phyloP scores from a whole-genome alignment of 2,329 filamentous ascomycete species.

The Fusarium sp. region DNA sequence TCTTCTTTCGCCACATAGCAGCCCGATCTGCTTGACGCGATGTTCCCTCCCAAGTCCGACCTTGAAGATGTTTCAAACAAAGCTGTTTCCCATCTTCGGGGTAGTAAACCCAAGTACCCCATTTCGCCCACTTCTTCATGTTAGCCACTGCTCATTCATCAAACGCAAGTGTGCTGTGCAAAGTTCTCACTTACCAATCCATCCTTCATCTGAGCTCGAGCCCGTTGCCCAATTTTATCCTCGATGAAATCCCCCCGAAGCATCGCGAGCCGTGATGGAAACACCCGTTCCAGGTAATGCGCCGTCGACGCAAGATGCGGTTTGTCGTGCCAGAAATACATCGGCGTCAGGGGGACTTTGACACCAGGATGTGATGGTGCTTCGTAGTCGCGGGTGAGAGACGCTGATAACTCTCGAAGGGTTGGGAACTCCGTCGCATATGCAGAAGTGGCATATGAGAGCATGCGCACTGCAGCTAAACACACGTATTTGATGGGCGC shows the following conservation, averaged over 20 bases:
- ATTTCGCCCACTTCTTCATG: conserved; percentile 57
- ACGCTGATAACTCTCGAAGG: conserved; percentile 57
- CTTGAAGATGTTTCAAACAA: conserved; percentile 65
- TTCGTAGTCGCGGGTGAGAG: conserved; percentile 58
- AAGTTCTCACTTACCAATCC: conserved; percentile 50
- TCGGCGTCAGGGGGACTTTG: conserved; percentile 62
- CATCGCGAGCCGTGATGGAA: conserved; percentile 63
- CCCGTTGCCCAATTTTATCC: conserved; percentile 67
- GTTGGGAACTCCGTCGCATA: conserved; percentile 59
- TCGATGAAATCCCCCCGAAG: conserved; percentile 67
- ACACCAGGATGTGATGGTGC: background rate
- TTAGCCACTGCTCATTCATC: background rate
- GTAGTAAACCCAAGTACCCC: conserved; percentile 69
- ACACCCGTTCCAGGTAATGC: conserved; percentile 65
- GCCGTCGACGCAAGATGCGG: conserved; percentile 63
- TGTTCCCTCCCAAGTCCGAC: conserved; percentile 62
- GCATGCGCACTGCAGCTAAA: conserved; percentile 64
- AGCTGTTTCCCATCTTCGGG: conserved; percentile 59
- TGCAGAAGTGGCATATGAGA: conserved; percentile 62
- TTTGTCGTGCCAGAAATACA: conserved; percentile 72
- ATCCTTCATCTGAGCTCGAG: conserved; percentile 68
- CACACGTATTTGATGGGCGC: conserved; percentile 65
- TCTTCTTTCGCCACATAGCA: conserved; percentile 39
- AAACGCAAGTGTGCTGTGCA: background rate
- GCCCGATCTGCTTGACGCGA: conserved; percentile 33